A percentile compares a stretch with the other conserved stretches of the same genome.
phyloP scores from a whole-genome alignment of 495 filamentous ascomycete species.

The Podospora anserina region DNA sequence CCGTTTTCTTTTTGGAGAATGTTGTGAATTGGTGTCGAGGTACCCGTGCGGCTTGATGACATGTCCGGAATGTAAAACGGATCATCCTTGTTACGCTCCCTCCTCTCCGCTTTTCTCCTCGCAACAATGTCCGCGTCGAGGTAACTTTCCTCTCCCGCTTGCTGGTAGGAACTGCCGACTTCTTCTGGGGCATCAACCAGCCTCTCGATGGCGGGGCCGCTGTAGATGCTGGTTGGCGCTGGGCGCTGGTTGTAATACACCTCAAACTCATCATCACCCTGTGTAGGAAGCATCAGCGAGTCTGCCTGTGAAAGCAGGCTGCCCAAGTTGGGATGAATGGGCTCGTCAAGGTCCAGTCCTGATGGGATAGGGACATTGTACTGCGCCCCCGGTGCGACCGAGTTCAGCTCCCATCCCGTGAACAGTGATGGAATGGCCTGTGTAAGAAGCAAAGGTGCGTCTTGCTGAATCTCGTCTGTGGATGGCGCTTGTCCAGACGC shows the following conservation, averaged over 20 bases:
- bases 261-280: slow-evolving; percentile 62
- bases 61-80: slow-evolving; percentile 81
- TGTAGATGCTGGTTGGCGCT: slow-evolving; percentile 38
- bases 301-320: slow-evolving; percentile 60
- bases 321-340: slow-evolving; percentile 75
- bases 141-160: slow-evolving; percentile 52
- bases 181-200: slow-evolving; percentile 45
- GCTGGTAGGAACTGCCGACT: slow-evolving; percentile 60
- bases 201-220: slow-evolving; percentile 52
- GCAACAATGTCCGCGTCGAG: slow-evolving; percentile 62
- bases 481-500: slow-evolving; percentile 59
- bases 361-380: slow-evolving; percentile 78
- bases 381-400: slow-evolving; percentile 79
- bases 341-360: slow-evolving; percentile 67
- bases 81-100: slow-evolving; percentile 82
- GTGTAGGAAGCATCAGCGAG: slow-evolving; percentile 47
- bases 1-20: slow-evolving; percentile 65
- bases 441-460: slow-evolving; percentile 76
- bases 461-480: slow-evolving; percentile 51
- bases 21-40: slow-evolving; percentile 67
- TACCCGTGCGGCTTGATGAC: slow-evolving; percentile 45
- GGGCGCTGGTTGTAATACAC: slow-evolving; percentile 67
- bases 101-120: slow-evolving; percentile 62
- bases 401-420: slow-evolving; percentile 80
- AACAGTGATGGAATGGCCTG: slow-evolving; percentile 88